Conservation (phyloP, 805 yeast genomes). For the Komagataella mondaviorum region DNA sequence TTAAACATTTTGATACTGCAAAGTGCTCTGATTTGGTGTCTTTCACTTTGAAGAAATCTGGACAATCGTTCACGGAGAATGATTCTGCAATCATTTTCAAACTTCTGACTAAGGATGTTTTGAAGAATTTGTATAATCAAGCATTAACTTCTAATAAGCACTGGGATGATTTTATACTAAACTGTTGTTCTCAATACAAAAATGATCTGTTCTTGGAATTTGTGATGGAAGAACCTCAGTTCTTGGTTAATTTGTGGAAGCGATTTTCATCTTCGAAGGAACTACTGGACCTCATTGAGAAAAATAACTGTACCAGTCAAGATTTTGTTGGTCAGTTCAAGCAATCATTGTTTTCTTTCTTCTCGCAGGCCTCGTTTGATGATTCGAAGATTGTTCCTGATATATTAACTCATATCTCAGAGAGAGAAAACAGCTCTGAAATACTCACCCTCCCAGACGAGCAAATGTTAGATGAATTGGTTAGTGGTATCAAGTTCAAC, state of each 20-base stretch:
- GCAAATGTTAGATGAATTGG: not conserved
- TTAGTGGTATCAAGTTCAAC: conserved; percentile 3
- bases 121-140: conserved; percentile 17
- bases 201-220: not conserved
- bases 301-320: not conserved
- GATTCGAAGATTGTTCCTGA: not conserved
- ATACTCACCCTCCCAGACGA: not conserved
- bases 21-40: conserved; percentile 8
- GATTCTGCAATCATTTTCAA: conserved; percentile 7
- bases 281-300: not conserved
- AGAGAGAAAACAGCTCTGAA: not conserved
- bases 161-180: conserved; percentile 8
- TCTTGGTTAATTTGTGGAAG: conserved; percentile 1
- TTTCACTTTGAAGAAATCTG: conserved; percentile 2
- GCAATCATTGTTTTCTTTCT: not conserved
- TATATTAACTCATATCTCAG: not conserved
- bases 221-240: not conserved
- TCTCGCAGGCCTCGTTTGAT: not conserved
- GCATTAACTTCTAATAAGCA: conserved; percentile 10
- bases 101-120: conserved; percentile 21
- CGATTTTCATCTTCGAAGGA: not conserved
- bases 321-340: not conserved
- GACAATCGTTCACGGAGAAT: conserved; percentile 3
- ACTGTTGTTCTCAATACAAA: conserved; percentile 8
- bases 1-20: conserved; percentile 9